phyloP scores from a whole-genome alignment of 2,329 filamentous ascomycete genomes.

The Emmonsiellopsis sp. region DNA sequence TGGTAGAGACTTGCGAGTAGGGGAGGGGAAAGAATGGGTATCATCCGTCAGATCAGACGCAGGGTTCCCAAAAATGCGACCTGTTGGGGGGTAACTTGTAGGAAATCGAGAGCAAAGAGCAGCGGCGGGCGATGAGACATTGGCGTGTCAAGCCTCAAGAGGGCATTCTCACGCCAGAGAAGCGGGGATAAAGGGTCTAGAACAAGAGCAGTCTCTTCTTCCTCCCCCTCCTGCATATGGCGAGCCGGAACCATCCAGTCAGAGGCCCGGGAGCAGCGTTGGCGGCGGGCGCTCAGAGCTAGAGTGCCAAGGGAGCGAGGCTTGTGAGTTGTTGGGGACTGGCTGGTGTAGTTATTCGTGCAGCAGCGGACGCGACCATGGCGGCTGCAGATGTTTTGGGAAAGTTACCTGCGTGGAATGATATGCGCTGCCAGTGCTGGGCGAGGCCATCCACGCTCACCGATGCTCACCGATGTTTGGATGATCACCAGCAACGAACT shows the following conservation, averaged over 20 bases:
- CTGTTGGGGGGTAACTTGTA: neutral
- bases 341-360: slow-evolving; percentile 7
- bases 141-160: neutral
- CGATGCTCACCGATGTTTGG: no score
- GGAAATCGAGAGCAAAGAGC: neutral
- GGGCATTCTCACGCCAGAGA: neutral
- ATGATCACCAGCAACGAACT: neutral
- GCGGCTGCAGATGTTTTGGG: neutral
- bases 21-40: no score
- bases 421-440: no score
- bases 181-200: slow-evolving; percentile 10
- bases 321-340: neutral
- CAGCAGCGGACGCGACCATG: neutral
- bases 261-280: slow-evolving; percentile 2
- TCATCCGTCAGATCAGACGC: neutral
- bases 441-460: no score
- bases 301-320: slow-evolving; percentile 1
- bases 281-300: slow-evolving; percentile 2
- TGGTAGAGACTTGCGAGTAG: neutral
- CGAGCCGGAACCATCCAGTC: slow-evolving; percentile 5
- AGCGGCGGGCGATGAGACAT: neutral
- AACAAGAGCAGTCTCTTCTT: neutral
- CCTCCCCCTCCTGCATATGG: slow-evolving; percentile 7
- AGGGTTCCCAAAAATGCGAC: neutral
- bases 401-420: no score